These are phyloP conservation scores for Rhodotorula kratochvilovae DNA, from an alignment of 768 basidiomycete species.

Conservation along the genomic window DNA sequence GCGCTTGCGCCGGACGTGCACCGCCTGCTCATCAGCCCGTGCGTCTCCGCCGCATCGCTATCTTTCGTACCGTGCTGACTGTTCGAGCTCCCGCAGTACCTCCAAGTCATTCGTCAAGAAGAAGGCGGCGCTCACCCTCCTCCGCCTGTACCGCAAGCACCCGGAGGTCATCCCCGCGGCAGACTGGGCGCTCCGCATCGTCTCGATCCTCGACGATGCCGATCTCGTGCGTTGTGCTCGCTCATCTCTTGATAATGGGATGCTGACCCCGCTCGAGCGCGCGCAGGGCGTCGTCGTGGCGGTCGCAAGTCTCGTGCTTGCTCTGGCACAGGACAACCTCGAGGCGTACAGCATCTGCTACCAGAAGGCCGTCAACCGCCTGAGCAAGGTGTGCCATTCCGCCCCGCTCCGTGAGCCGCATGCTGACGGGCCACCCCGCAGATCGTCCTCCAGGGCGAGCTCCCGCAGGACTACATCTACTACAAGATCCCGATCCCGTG, in stretches of 20 bases:
- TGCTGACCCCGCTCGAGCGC: no score
- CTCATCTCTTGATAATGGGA: background rate
- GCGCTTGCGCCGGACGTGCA: slow-evolving; percentile 90
- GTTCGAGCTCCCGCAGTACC: slow-evolving; percentile 57
- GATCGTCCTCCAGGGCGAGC: slow-evolving; percentile 89
- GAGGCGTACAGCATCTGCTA: slow-evolving; percentile 89
- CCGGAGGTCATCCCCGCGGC: slow-evolving; percentile 85
- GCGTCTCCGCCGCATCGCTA: slow-evolving; percentile 38
- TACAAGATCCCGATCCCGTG: slow-evolving; percentile 97
- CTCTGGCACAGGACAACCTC: slow-evolving; percentile 86
- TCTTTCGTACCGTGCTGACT: background rate
- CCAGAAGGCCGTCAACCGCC: slow-evolving; percentile 84
- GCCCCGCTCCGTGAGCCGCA: background rate
- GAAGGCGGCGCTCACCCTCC: slow-evolving; percentile 89
- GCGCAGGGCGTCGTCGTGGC: slow-evolving; percentile 88
- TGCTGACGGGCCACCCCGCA: slow-evolving; percentile 45
- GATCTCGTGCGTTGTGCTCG: slow-evolving; percentile 59
- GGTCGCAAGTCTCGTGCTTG: slow-evolving; percentile 86
- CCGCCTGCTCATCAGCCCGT: slow-evolving; percentile 90
- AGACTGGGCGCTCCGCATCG: slow-evolving; percentile 93
- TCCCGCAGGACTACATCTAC: slow-evolving; percentile 81
- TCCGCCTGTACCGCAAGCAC: slow-evolving; percentile 91
- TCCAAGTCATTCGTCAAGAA: slow-evolving; percentile 95
- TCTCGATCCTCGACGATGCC: slow-evolving; percentile 89
- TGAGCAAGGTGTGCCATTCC: slow-evolving; percentile 59